Evolutionary conservation across 768 basidiomycete species (phyloP).

Genomic region (Tulasnella sp.): DNA sequence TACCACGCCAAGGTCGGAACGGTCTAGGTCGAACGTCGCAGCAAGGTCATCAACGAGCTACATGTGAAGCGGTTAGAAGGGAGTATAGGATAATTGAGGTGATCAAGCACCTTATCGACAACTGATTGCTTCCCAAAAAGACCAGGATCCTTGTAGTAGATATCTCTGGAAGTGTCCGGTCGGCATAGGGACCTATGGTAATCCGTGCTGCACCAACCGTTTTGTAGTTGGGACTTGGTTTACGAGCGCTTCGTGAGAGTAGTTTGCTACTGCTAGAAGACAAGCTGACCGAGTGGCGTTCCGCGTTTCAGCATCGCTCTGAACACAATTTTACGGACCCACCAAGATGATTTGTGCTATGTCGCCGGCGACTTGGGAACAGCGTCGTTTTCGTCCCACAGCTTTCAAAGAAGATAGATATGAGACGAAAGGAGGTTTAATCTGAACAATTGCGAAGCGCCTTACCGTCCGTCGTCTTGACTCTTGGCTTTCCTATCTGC

Average conservation of each 20-base stretch:
- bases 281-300: conserved; percentile 54
- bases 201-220: conserved; percentile 49
- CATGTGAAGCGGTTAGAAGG: conserved; percentile 18
- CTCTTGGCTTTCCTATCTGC: not conserved
- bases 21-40: conserved; percentile 72
- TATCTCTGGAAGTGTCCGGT: conserved; percentile 57
- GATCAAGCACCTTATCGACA: conserved; percentile 68
- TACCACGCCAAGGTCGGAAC: conserved; percentile 82
- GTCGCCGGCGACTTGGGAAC: not conserved
- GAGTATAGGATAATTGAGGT: conserved; percentile 36
- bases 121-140: conserved; percentile 75
- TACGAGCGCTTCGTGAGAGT: conserved; percentile 68
- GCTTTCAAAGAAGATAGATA: conserved; percentile 20
- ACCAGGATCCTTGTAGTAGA: conserved; percentile 82
- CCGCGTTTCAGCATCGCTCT: too few species aligned
- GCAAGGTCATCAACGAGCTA: conserved; percentile 90
- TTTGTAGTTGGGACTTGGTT: conserved; percentile 64
- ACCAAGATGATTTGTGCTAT: not conserved
- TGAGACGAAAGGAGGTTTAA: not conserved
- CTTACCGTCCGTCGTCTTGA: not conserved
- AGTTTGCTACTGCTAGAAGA: conserved; percentile 65
- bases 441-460: not conserved
- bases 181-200: conserved; percentile 20
- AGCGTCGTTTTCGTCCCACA: conserved; percentile 25
- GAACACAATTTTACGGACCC: not conserved